Percentiles rank a stretch among this genome's conserved stretches.
phyloP scores from a whole-genome alignment of 495 filamentous ascomycete genomes.

The Platismatia glauca region DNA sequence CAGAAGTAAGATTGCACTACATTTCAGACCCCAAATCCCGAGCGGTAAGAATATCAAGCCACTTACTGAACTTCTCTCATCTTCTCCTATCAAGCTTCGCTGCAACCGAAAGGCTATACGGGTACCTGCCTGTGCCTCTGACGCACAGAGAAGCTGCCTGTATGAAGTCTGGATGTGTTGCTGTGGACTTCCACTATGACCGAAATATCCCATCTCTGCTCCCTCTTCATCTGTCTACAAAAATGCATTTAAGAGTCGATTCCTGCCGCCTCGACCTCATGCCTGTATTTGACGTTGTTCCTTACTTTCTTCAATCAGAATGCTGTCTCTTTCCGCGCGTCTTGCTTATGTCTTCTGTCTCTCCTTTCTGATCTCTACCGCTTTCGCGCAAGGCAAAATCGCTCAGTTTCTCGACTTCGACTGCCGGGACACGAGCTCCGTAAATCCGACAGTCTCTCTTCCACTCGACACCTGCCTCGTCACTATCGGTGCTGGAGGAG shows the following conservation, averaged over 20 bases:
- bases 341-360: background rate
- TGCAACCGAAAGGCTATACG: background rate
- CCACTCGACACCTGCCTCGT: constrained; percentile 10
- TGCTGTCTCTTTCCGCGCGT: background rate
- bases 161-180: background rate
- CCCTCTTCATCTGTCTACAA: background rate
- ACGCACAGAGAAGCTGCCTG: background rate
- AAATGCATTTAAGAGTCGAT: background rate
- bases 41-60: background rate
- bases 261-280: background rate
- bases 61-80: background rate
- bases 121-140: background rate
- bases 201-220: background rate
- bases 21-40: background rate
- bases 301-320: background rate
- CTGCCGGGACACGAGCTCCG: background rate
- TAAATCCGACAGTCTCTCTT: constrained; percentile 8
- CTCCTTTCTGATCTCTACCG: background rate
- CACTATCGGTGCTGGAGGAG: background rate
- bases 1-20: background rate
- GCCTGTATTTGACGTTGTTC: background rate
- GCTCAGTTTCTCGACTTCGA: background rate
- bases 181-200: background rate
- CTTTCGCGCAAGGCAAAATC: background rate
- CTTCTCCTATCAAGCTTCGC: background rate